Percentiles rank a stretch among this genome's conserved stretches.
Evolutionary conservation across 768 basidiomycete genomes (phyloP).

Genomic region (Leccinellum albellum): DNA sequence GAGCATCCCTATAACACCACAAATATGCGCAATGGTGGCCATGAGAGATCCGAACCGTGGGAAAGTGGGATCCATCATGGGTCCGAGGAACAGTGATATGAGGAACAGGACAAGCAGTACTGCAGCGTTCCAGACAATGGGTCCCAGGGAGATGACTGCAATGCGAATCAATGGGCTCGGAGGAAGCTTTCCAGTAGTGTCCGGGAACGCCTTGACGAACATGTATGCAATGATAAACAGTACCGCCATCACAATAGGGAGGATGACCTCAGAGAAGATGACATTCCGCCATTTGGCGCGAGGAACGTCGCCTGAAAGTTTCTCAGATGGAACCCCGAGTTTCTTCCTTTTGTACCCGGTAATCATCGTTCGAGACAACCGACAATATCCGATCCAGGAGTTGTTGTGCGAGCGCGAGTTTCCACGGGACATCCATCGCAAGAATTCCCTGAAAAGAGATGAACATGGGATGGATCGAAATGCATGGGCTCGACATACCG

Average conservation of each 20-base stretch:
- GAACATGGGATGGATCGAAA: background rate
- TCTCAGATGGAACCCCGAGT: constrained; percentile 95
- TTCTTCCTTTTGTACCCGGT: constrained; percentile 99
- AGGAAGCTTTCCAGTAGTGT: constrained; percentile 53
- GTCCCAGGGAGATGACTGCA: constrained; percentile 88
- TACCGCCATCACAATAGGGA: constrained; percentile 80
- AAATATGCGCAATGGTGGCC: constrained; percentile 82
- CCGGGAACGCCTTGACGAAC: constrained; percentile 88
- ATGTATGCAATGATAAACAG: constrained; percentile 87
- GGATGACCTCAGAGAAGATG: constrained; percentile 81
- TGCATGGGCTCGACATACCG: constrained; percentile 43
- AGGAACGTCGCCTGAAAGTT: constrained; percentile 91
- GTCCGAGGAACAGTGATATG: constrained; percentile 87
- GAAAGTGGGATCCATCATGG: constrained; percentile 79
- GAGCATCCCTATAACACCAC: constrained; percentile 82
- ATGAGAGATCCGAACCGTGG: constrained; percentile 90
- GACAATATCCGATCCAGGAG: constrained; percentile 99
- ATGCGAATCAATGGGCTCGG: constrained; percentile 90
- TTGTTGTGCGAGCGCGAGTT: constrained; percentile 97
- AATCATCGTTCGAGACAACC: constrained; percentile 95
- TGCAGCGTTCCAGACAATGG: constrained; percentile 93
- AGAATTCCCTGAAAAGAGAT: constrained; percentile 68
- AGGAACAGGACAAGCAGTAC: constrained; percentile 86
- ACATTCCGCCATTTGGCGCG: constrained; percentile 92
- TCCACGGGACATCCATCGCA: constrained; percentile 98